These are phyloP conservation scores for Trichophyton schoenleinii DNA, from an alignment of 2,329 filamentous ascomycete species.

Conservation along the genomic window DNA sequence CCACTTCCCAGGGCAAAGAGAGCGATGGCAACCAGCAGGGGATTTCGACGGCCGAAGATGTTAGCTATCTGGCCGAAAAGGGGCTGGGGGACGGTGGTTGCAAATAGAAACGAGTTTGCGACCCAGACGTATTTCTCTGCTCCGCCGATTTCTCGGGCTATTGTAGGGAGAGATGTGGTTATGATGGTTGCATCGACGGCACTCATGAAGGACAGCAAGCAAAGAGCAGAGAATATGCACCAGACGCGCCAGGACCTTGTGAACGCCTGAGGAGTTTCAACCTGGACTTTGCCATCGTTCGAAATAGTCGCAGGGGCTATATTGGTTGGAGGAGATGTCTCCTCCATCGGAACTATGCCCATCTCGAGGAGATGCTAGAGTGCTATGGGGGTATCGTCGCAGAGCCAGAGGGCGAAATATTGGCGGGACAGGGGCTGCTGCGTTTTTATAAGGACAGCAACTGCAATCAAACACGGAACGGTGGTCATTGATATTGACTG, in stretches of 20 bases:
- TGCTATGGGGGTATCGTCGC: too few relatives aligned
- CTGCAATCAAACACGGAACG: too few relatives aligned
- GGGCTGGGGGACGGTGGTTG: slow-evolving; percentile 30
- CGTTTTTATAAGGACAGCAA: too few relatives aligned
- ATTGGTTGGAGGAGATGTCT: neutral
- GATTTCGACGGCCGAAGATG: slow-evolving; percentile 38
- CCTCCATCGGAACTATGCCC: neutral
- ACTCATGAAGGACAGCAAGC: slow-evolving; percentile 15
- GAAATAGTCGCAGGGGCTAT: neutral
- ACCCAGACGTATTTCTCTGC: slow-evolving; percentile 24
- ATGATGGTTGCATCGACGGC: slow-evolving; percentile 28
- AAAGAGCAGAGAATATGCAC: slow-evolving; percentile 4
- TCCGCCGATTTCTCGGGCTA: slow-evolving; percentile 20
- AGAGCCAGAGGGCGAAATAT: too few relatives aligned
- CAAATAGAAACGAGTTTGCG: slow-evolving; percentile 21
- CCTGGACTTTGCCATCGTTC: neutral
- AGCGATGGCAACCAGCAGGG: slow-evolving; percentile 29
- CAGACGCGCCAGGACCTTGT: neutral
- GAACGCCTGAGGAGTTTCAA: neutral
- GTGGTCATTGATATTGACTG: too few relatives aligned
- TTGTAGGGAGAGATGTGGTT: slow-evolving; percentile 30
- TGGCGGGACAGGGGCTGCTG: too few relatives aligned
- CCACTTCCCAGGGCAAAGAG: slow-evolving; percentile 42
- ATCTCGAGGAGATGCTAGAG: neutral
- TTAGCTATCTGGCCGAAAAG: slow-evolving; percentile 40